phyloP scores from a whole-genome alignment of 2,329 filamentous ascomycete genomes.

The Calonectria leucothoes region DNA sequence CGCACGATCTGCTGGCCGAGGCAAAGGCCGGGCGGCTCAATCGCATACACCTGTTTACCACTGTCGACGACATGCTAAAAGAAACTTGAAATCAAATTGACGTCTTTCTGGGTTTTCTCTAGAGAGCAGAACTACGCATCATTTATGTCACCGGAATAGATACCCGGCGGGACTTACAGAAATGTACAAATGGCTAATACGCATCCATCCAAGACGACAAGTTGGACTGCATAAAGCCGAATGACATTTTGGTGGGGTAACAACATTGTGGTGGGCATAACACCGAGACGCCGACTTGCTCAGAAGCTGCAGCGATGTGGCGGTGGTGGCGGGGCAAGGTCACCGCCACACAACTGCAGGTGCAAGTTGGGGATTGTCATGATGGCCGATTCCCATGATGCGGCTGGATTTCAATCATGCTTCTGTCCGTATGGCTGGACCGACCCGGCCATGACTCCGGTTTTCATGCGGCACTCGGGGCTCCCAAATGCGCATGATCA shows the following conservation, averaged over 20 bases:
- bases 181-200: constrained; percentile 3
- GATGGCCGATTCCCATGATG: neutral
- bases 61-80: constrained; percentile 28
- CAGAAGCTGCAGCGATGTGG: neutral
- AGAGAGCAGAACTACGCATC: constrained; percentile 12
- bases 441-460: neutral
- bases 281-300: neutral
- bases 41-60: constrained; percentile 13
- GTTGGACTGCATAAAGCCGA: constrained; percentile 8
- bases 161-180: constrained; percentile 12
- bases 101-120: neutral
- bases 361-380: neutral
- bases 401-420: neutral
- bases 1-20: neutral
- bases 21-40: constrained; percentile 23
- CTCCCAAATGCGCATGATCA: neutral
- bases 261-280: neutral
- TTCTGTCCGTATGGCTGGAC: neutral
- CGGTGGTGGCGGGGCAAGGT: neutral
- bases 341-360: neutral
- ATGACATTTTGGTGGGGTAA: neutral
- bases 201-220: neutral
- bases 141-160: constrained; percentile 13
- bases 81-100: neutral
- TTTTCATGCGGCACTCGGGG: neutral